Evolutionary conservation across 2,329 filamentous ascomycete genomes (phyloP).

Genomic region (Stemphylium beticola): DNA sequence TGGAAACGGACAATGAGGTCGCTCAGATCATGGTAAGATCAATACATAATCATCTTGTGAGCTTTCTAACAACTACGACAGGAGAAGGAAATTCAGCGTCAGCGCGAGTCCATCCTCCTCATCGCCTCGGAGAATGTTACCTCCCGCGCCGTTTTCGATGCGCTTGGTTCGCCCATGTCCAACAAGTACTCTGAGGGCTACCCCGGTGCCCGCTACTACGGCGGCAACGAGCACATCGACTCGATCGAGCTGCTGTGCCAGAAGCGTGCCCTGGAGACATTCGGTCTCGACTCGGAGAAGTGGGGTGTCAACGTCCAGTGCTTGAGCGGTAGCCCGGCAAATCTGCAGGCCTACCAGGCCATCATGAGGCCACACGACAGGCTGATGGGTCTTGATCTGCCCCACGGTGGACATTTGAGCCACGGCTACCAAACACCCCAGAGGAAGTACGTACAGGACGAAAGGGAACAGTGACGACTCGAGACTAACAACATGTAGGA

Average conservation of each 20-base stretch:
- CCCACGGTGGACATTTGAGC: conserved; percentile 91
- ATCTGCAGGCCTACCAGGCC: conserved; percentile 97
- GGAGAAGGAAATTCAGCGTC: conserved; percentile 93
- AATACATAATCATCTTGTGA: not conserved
- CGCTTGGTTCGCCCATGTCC: conserved; percentile 62
- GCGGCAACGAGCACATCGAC: conserved; percentile 96
- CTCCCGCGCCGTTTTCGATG: conserved; percentile 49
- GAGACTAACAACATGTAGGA: conserved; percentile 55
- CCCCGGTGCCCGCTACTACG: conserved; percentile 94
- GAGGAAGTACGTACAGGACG: conserved; percentile 70
- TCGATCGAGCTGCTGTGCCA: conserved; percentile 89
- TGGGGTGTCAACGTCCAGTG: conserved; percentile 96
- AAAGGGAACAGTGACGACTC: not conserved
- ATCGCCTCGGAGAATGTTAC: conserved; percentile 51
- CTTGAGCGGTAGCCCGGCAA: conserved; percentile 90
- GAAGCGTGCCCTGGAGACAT: conserved; percentile 85
- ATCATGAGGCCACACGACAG: conserved; percentile 95
- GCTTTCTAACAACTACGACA: conserved; percentile 49
- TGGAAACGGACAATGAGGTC: conserved; percentile 92
- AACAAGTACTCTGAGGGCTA: conserved; percentile 99
- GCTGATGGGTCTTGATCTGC: conserved; percentile 94
- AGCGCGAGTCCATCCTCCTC: conserved; percentile 91
- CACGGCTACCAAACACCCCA: conserved; percentile 97
- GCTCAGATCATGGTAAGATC: conserved; percentile 90
- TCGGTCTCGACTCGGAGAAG: conserved; percentile 79